These are phyloP conservation scores for Leccinum imitatum DNA, from an alignment of 768 basidiomycete genomes.

Conservation along the genomic window DNA sequence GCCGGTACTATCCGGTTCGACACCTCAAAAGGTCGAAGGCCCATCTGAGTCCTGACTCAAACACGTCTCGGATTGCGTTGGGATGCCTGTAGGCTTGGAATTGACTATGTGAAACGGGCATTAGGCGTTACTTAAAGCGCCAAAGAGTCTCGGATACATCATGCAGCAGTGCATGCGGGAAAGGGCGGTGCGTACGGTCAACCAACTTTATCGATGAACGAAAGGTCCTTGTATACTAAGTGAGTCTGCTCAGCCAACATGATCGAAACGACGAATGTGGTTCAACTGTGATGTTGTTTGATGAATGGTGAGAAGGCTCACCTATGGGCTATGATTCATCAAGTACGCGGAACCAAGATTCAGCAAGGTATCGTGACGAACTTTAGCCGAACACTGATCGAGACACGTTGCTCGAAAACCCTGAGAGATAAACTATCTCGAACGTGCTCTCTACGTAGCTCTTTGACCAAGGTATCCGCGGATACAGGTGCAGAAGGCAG, in stretches of 20 bases:
- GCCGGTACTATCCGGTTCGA: not conserved
- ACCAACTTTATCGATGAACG: constrained; percentile 22
- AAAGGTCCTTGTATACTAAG: not conserved
- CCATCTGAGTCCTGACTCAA: not conserved
- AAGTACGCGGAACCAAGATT: constrained; percentile 1
- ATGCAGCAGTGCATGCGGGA: not conserved
- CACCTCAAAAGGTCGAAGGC: not conserved
- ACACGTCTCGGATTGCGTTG: not conserved
- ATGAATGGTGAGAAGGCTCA: constrained; percentile 7
- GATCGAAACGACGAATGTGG: constrained; percentile 12
- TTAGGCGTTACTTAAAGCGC: not conserved
- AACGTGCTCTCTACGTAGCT: constrained; percentile 17
- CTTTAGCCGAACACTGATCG: constrained; percentile 10
- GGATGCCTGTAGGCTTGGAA: not conserved
- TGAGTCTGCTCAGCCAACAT: constrained; percentile 3
- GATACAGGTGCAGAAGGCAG: constrained; percentile 28
- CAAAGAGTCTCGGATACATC: no score
- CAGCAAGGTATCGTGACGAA: constrained; percentile 11
- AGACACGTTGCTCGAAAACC: constrained; percentile 4
- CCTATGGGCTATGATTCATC: constrained; percentile 9
- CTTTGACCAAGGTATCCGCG: constrained; percentile 31
- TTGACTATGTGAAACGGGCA: not conserved
- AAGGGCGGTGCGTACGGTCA: constrained; percentile 4
- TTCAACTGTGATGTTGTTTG: not conserved
- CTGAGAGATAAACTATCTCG: constrained; percentile 4